A percentile compares a stretch with the other conserved stretches of the same genome.
Conservation (phyloP, 1,139 yeast species). For the Nakaseomyces delphensis region DNA sequence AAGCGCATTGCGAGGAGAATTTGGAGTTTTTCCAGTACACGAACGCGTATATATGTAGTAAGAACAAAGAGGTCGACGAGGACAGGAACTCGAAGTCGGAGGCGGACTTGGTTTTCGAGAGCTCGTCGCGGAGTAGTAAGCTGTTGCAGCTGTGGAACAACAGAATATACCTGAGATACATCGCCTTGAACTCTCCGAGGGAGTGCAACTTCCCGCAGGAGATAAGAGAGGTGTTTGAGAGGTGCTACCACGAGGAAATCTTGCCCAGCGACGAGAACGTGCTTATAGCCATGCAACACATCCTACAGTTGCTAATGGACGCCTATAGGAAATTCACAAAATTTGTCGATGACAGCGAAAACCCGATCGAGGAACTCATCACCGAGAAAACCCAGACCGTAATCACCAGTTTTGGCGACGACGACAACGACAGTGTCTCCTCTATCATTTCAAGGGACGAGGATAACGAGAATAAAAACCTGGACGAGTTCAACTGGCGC, state of each 20-base stretch:
- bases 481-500: not conserved
- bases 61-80: constrained; percentile 11
- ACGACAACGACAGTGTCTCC: not conserved
- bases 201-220: constrained; percentile 29
- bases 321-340: constrained; percentile 19
- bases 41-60: constrained; percentile 8
- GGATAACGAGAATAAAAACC: not conserved
- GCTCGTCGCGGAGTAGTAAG: not conserved
- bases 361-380: constrained; percentile 3
- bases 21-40: constrained; percentile 19
- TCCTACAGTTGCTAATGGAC: constrained; percentile 23
- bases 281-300: constrained; percentile 23
- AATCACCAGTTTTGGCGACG: constrained; percentile 2
- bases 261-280: constrained; percentile 19
- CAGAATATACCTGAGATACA: constrained; percentile 19
- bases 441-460: constrained; percentile 2
- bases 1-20: constrained; percentile 30
- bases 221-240: constrained; percentile 20
- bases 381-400: not conserved
- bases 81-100: constrained; percentile 6
- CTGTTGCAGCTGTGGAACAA: constrained; percentile 21
- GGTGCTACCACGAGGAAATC: constrained; percentile 11
- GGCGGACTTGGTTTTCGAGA: not conserved
- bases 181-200: constrained; percentile 23
- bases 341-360: not conserved